A percentile compares a stretch with the other conserved stretches of the same genome.
These are phyloP conservation scores for Coemansia sp. DNA, from an alignment of 192 early-diverging fungal genomes.

Conservation along the genomic window DNA sequence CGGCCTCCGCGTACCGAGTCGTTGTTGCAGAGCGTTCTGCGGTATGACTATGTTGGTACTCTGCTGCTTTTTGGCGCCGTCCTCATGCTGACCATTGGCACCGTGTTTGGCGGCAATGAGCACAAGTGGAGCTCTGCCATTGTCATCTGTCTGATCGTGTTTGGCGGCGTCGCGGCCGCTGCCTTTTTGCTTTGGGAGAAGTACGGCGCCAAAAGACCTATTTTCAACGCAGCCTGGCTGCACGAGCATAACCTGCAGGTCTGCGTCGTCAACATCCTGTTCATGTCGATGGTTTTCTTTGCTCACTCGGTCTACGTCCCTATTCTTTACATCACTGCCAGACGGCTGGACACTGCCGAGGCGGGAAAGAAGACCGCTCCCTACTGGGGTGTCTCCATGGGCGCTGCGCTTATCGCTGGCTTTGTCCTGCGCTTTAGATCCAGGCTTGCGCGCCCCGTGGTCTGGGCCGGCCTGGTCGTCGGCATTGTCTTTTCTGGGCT, in stretches of 20 bases:
- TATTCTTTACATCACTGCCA: conserved; percentile 47
- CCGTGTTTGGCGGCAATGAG: conserved; percentile 55
- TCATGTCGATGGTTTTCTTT: conserved; percentile 49
- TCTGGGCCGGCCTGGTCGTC: conserved; percentile 35
- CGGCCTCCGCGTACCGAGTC: conserved; percentile 22
- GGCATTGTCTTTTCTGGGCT: conserved; percentile 40
- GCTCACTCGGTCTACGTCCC: conserved; percentile 36
- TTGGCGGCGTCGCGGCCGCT: conserved; percentile 30
- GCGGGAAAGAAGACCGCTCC: conserved; percentile 45
- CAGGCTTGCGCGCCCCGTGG: conserved; percentile 26
- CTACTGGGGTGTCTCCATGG: conserved; percentile 42
- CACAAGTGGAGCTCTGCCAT: conserved; percentile 47
- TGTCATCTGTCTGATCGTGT: conserved; percentile 45
- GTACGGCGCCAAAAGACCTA: conserved; percentile 25
- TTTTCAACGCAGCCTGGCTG: conserved; percentile 46
- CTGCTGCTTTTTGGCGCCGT: conserved; percentile 38
- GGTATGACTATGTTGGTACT: conserved; percentile 37
- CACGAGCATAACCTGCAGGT: conserved; percentile 52
- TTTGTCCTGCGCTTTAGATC: conserved; percentile 14
- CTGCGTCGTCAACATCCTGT: conserved; percentile 34
- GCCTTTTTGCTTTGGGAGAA: conserved; percentile 41
- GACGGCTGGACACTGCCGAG: conserved; percentile 13
- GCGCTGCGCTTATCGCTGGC: conserved; percentile 31
- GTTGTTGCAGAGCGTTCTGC: conserved; percentile 13
- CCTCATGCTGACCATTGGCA: conserved; percentile 40